These are phyloP conservation scores for Cladophialophora carrionii DNA, from an alignment of 2,329 filamentous ascomycete genomes.

Conservation along the genomic window DNA sequence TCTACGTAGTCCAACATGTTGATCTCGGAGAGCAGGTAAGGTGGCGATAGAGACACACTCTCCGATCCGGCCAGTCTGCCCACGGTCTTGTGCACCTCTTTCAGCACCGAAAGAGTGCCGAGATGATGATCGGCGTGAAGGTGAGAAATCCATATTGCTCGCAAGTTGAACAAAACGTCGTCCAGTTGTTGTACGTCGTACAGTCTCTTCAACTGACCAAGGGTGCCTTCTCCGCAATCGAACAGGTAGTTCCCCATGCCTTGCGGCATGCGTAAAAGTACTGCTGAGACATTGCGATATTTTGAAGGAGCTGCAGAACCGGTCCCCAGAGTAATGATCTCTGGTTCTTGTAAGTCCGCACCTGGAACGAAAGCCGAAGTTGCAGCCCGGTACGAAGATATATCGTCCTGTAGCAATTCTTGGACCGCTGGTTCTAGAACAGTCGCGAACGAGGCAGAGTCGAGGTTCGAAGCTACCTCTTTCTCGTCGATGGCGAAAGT, in stretches of 20 bases:
- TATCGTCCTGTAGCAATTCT: conserved; percentile 35
- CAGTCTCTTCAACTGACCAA: conserved; percentile 80
- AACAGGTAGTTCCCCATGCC: conserved; percentile 85
- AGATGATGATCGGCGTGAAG: conserved; percentile 96
- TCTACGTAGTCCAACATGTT: conserved; percentile 75
- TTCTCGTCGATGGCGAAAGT: conserved; percentile 45
- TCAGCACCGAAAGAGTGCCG: conserved; percentile 76
- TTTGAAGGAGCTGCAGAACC: conserved; percentile 89
- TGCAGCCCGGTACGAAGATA: conserved; percentile 10
- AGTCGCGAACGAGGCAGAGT: conserved; percentile 35
- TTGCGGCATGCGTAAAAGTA: conserved; percentile 75
- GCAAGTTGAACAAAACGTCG: conserved; percentile 75
- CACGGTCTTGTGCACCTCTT: conserved; percentile 18
- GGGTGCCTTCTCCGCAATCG: conserved; percentile 88
- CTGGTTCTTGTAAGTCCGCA: conserved; percentile 73
- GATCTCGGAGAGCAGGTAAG: conserved; percentile 67
- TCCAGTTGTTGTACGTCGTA: conserved; percentile 67
- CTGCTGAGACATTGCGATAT: conserved; percentile 92
- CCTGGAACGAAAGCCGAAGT: conserved; percentile 56
- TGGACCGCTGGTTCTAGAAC: conserved; percentile 40
- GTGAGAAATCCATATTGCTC: conserved; percentile 89
- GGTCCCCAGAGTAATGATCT: conserved; percentile 86
- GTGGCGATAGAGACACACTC: conserved; percentile 16
- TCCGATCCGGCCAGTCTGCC: conserved; percentile 7
- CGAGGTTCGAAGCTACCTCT: conserved; percentile 40